Conservation (phyloP, 805 yeast species). For the Dipodascus geniculatus region DNA sequence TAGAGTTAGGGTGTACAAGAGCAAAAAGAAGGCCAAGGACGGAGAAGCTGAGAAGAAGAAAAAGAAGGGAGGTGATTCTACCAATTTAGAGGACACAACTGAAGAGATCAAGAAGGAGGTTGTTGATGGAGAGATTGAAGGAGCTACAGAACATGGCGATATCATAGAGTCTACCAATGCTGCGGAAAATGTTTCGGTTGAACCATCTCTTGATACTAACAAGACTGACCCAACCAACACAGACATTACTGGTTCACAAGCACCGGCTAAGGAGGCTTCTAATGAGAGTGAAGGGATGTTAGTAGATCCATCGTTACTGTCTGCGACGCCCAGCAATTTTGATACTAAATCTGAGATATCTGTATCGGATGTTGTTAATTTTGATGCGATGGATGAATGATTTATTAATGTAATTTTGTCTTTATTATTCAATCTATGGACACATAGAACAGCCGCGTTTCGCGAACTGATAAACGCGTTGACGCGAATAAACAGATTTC, state of each 20-base stretch:
- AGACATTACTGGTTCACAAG: background rate
- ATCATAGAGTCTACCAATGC: too few species aligned
- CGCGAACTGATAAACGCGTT: too few species aligned
- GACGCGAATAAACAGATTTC: too few species aligned
- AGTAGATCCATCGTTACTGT: background rate
- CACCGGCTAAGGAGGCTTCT: background rate
- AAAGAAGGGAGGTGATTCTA: slow-evolving; percentile 3
- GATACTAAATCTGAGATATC: background rate
- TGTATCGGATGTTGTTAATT: background rate
- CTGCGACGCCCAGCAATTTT: background rate
- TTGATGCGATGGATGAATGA: slow-evolving; percentile 1
- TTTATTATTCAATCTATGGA: too few species aligned
- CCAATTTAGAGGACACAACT: background rate
- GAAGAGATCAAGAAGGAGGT: background rate
- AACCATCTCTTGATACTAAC: background rate
- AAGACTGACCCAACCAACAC: background rate
- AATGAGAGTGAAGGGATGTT: background rate
- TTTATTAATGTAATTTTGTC: background rate
- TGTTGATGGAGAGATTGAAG: background rate
- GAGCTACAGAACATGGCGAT: background rate
- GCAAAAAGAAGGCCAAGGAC: slow-evolving; percentile 10
- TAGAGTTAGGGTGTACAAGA: slow-evolving; percentile 13
- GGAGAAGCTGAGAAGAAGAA: slow-evolving; percentile 8
- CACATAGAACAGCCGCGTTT: background rate
- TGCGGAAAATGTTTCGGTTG: background rate